These are phyloP conservation scores for Candida ortonii DNA, from an alignment of 805 yeast species.

Conservation along the genomic window DNA sequence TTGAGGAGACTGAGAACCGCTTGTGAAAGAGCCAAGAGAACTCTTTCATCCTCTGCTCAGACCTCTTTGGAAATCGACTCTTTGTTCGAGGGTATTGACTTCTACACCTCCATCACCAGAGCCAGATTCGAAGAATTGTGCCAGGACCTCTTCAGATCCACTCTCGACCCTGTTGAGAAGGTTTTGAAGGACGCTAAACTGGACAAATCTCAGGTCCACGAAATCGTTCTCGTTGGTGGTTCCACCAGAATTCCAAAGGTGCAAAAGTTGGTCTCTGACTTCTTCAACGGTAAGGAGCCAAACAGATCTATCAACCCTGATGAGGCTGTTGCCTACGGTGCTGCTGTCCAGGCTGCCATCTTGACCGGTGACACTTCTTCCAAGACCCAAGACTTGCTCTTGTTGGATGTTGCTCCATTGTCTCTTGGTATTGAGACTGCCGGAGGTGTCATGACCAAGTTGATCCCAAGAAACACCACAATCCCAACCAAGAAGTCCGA, in stretches of 20 bases:
- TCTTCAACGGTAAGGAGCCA: conserved; percentile 97
- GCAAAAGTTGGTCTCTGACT: conserved; percentile 92
- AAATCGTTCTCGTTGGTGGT: conserved; percentile 95
- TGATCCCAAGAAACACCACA: conserved; percentile 73
- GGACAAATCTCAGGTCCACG: conserved; percentile 87
- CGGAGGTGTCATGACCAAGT: conserved; percentile 79
- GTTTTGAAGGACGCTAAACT: conserved; percentile 87
- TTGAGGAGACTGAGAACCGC: conserved; percentile 98
- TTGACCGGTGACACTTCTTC: conserved; percentile 94
- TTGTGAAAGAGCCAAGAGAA: conserved; percentile 99
- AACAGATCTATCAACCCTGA: conserved; percentile 96
- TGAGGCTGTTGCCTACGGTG: conserved; percentile 99
- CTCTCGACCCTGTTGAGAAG: conserved; percentile 92
- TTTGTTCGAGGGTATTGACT: conserved; percentile 90
- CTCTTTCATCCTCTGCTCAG: conserved; percentile 93
- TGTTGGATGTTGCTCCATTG: conserved; percentile 94
- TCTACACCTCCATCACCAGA: conserved; percentile 94
- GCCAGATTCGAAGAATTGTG: conserved; percentile 97
- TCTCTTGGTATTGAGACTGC: conserved; percentile 82
- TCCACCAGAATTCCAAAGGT: conserved; percentile 98
- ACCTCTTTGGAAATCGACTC: conserved; percentile 95
- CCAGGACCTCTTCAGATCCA: conserved; percentile 90
- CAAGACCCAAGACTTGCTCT: conserved; percentile 90
- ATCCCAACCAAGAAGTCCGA: conserved; percentile 76
- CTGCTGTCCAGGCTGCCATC: conserved; percentile 97